Evolutionary conservation across 2,329 filamentous ascomycete species (phyloP).

Genomic region (Neocucurbitaria cava): DNA sequence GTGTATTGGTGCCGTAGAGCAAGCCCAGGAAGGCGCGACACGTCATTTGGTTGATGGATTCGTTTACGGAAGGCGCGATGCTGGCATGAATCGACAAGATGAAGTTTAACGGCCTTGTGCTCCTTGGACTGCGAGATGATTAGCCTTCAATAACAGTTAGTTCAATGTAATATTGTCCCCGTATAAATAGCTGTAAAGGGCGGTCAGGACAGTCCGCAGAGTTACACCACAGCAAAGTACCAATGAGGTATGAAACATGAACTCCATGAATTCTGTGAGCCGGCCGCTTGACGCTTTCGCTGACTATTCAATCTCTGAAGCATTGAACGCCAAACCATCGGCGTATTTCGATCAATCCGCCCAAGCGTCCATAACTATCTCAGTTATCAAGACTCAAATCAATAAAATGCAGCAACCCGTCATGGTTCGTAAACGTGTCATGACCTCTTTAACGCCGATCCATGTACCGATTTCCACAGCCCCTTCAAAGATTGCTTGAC

Average conservation of each 20-base stretch:
- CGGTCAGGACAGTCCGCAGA: background rate
- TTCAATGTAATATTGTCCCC: background rate
- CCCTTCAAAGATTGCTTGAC: slow-evolving; percentile 41
- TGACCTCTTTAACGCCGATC: slow-evolving; percentile 43
- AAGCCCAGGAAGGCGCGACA: too few species aligned
- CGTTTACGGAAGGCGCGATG: background rate
- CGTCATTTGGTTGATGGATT: background rate
- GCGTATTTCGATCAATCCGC: slow-evolving; percentile 14
- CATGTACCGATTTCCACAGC: slow-evolving; percentile 42
- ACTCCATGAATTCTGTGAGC: slow-evolving; percentile 16
- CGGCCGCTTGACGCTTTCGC: slow-evolving; percentile 17
- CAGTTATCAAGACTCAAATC: slow-evolving; percentile 15
- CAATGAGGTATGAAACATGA: slow-evolving; percentile 1
- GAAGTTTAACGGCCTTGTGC: too few species aligned
- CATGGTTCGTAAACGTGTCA: slow-evolving; percentile 30
- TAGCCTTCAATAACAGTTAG: too few species aligned
- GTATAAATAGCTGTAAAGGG: background rate
- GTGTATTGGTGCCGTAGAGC: slow-evolving; percentile 1
- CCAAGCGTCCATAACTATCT: slow-evolving; percentile 10
- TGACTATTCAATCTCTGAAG: slow-evolving; percentile 21
- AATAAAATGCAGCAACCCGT: slow-evolving; percentile 25
- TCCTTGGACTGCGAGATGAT: too few species aligned
- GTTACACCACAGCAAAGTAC: background rate
- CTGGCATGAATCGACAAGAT: too few species aligned
- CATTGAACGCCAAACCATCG: slow-evolving; percentile 11